Base-by-base conservation (phyloP, 495 filamentous ascomycete genomes). In the Lasiosphaeria miniovina region DNA sequence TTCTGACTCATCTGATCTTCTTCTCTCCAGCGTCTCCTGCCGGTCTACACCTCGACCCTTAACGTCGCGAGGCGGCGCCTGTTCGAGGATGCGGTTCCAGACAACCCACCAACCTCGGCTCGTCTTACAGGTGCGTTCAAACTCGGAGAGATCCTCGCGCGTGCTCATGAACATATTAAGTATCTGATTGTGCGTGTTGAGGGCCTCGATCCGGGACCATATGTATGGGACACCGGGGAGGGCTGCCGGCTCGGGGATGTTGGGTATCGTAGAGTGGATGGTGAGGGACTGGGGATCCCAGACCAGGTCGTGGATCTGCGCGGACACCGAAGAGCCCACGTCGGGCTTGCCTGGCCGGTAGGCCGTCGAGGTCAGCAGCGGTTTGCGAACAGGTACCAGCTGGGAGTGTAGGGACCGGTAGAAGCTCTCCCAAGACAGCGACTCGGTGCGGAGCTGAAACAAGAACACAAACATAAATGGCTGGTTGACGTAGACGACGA, bases 51-150 rank as follows among this genome's bases (percentile, higher is more conserved):
- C 24, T 24, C 24, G 24, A 24, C 24, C 24, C 24, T 24, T 24
- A 24, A 24, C 24, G 24, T 24, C 10, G 38, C n/a, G 43, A 5
- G 31, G 12, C 15, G 6, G 15, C 5, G 24, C 38, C 57, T 75
- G 76, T 65, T 79, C 75, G 9, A 86, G 76, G 8, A 93, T 75
- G 45, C 89, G 81, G 54, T 89, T 91, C 93, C 95, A 98, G 53
- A 97, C 89, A 34, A 98, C 80, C 94, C 95, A 98, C 93, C 93
- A 98, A 1, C 92, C 92, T 9, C 92, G 82, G 51, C 78, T 88
- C 5, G 93, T 98, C 79, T 96, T 96, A 73, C 87, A 90, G 11
- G 89, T 97, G n/a, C 89, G 77, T 73, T 98, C 95, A 6, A 87
- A 70, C 66, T 93, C 91, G 12, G 79, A 71, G 2, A 74, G 64